These are phyloP conservation scores for Hericium alpestre DNA, from an alignment of 768 basidiomycete species.

Conservation along the genomic window DNA sequence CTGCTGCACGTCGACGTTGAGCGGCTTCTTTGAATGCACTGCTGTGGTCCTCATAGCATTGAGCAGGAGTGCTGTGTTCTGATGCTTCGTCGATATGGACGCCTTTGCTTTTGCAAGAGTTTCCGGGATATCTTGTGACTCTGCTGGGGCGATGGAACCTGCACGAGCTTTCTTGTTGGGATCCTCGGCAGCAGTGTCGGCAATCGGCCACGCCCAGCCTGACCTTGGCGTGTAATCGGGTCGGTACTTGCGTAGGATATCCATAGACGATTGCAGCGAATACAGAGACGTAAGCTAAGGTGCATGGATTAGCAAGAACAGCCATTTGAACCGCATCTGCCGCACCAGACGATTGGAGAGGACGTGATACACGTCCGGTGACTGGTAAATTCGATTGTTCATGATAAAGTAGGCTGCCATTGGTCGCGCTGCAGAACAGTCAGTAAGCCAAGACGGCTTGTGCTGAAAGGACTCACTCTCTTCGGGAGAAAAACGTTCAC, in stretches of 20 bases:
- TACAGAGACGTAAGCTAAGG: conserved; percentile 56
- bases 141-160: conserved; percentile 9
- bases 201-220: conserved; percentile 79
- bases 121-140: conserved; percentile 6
- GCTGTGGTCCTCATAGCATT: conserved; percentile 78
- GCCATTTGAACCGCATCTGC: neutral
- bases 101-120: conserved; percentile 4
- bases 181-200: conserved; percentile 36
- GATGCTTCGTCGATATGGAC: conserved; percentile 36
- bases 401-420: conserved; percentile 81
- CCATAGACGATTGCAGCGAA: conserved; percentile 67
- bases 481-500: conserved; percentile 72
- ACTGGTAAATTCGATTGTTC: conserved; percentile 82
- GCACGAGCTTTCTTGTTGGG: conserved; percentile 29
- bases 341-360: conserved; percentile 75
- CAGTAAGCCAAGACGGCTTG: neutral
- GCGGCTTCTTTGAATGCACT: conserved; percentile 48
- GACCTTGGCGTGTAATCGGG: conserved; percentile 79
- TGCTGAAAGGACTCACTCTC: conserved; percentile 44
- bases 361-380: conserved; percentile 75
- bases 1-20: conserved; percentile 27
- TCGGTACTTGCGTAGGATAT: conserved; percentile 58
- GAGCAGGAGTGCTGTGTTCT: conserved; percentile 58
- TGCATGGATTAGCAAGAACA: neutral
- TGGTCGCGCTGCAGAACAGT: conserved; percentile 39